Conservation (phyloP, 2,329 filamentous ascomycete species). For the Fusarium equiseti region DNA sequence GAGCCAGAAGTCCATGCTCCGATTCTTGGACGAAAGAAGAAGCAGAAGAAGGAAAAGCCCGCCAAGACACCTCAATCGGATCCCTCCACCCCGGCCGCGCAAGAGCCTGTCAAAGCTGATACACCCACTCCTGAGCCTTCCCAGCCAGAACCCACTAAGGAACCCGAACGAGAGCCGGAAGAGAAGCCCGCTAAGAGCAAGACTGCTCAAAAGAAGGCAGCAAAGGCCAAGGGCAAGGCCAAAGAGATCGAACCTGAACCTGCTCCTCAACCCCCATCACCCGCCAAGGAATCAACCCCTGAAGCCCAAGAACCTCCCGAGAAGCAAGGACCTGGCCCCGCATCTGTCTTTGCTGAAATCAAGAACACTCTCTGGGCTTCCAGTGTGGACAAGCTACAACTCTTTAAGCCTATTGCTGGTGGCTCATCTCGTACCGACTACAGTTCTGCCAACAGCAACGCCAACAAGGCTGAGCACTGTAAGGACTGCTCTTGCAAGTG, state of each 20-base stretch:
- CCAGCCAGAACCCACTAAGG: constrained; percentile 13
- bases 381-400: constrained; percentile 51
- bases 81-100: constrained; percentile 5
- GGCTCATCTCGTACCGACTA: constrained; percentile 48
- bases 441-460: constrained; percentile 28
- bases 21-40: constrained; percentile 84
- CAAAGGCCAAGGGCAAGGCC: constrained; percentile 50
- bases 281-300: constrained; percentile 33
- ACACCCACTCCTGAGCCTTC: constrained; percentile 1
- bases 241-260: constrained; percentile 44
- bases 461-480: constrained; percentile 49
- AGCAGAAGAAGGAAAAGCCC: constrained; percentile 80
- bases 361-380: constrained; percentile 51
- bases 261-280: constrained; percentile 32
- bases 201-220: constrained; percentile 48
- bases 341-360: constrained; percentile 54
- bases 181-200: constrained; percentile 46
- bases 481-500: constrained; percentile 56
- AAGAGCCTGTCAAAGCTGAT: constrained; percentile 34
- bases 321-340: constrained; percentile 50
- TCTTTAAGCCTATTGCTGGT: constrained; percentile 54
- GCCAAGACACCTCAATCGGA: constrained; percentile 38
- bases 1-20: constrained; percentile 74
- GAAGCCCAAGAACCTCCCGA: constrained; percentile 43
- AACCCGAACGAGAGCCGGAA: constrained; percentile 36